Conservation (phyloP, 768 basidiomycete genomes). For the Sporobolomyces roseus region DNA sequence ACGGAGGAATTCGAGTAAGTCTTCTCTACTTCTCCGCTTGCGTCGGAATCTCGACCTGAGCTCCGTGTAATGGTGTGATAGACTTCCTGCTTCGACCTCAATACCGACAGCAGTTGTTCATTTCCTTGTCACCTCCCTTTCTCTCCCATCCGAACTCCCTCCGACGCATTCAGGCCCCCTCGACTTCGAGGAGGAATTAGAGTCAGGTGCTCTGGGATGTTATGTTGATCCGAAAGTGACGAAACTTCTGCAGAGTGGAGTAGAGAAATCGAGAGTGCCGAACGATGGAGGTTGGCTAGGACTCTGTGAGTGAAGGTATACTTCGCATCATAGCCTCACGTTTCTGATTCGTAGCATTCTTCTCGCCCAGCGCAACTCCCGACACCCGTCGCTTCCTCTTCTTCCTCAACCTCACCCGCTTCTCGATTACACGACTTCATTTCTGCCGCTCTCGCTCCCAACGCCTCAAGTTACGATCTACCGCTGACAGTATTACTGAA, state of each 20-base stretch:
- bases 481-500: slow-evolving; percentile 70
- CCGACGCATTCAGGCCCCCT: slow-evolving; percentile 11
- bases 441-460: slow-evolving; percentile 59
- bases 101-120: slow-evolving; percentile 58
- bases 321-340: neutral
- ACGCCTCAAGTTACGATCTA: slow-evolving; percentile 61
- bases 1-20: slow-evolving; percentile 42
- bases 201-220: slow-evolving; percentile 74
- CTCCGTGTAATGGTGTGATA: too few relatives aligned
- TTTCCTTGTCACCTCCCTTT: slow-evolving; percentile 71
- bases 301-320: slow-evolving; percentile 42
- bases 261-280: slow-evolving; percentile 65
- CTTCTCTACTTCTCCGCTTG: neutral
- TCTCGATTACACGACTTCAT: slow-evolving; percentile 56
- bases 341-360: neutral
- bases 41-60: too few relatives aligned
- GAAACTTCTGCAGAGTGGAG: slow-evolving; percentile 71
- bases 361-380: slow-evolving; percentile 21
- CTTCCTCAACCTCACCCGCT: slow-evolving; percentile 12
- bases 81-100: slow-evolving; percentile 32
- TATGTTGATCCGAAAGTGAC: slow-evolving; percentile 73
- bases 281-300: slow-evolving; percentile 56
- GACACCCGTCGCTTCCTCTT: slow-evolving; percentile 10
- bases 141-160: neutral
- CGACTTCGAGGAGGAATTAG: slow-evolving; percentile 49